Conservation (phyloP, 2,329 filamentous ascomycete species). For the Aciculosporium take region DNA sequence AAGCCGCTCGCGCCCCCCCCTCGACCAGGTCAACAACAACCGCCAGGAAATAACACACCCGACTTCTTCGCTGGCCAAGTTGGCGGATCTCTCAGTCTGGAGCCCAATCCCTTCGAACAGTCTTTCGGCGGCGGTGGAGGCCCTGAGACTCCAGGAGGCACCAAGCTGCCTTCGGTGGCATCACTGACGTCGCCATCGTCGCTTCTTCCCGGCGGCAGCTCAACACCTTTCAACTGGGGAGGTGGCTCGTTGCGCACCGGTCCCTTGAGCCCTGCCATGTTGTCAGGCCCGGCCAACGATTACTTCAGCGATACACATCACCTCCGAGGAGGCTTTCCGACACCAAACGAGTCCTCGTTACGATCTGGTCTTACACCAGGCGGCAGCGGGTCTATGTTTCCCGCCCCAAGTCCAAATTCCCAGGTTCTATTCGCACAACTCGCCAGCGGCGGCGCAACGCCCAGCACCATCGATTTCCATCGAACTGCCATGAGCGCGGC, state of each 20-base stretch:
- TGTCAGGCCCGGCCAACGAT: slow-evolving; percentile 71
- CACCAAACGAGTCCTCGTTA: slow-evolving; percentile 90
- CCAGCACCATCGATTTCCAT: slow-evolving; percentile 85
- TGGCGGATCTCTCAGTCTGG: slow-evolving; percentile 49
- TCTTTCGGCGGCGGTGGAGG: slow-evolving; percentile 58
- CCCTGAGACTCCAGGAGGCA: slow-evolving; percentile 69
- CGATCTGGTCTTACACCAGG: slow-evolving; percentile 86
- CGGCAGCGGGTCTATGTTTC: slow-evolving; percentile 94
- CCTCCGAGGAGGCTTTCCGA: slow-evolving; percentile 73
- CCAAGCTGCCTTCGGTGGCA: slow-evolving; percentile 77
- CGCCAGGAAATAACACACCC: slow-evolving; percentile 36
- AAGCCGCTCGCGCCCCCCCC: slow-evolving; percentile 59
- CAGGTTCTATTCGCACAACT: slow-evolving; percentile 69
- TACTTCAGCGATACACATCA: slow-evolving; percentile 76
- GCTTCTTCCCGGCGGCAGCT: slow-evolving; percentile 58
- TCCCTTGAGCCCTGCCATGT: slow-evolving; percentile 92
- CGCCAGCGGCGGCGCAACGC: slow-evolving; percentile 71
- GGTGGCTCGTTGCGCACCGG: slow-evolving; percentile 77
- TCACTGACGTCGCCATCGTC: slow-evolving; percentile 82
- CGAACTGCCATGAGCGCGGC: slow-evolving; percentile 77
- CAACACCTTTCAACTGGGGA: slow-evolving; percentile 65
- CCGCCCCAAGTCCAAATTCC: slow-evolving; percentile 74
- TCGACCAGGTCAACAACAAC: slow-evolving; percentile 41
- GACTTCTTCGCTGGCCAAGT: slow-evolving; percentile 55
- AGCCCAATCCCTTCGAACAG: slow-evolving; percentile 94